phyloP scores from a whole-genome alignment of 2,329 filamentous ascomycete species.

The Knoxdaviesia capensis region DNA sequence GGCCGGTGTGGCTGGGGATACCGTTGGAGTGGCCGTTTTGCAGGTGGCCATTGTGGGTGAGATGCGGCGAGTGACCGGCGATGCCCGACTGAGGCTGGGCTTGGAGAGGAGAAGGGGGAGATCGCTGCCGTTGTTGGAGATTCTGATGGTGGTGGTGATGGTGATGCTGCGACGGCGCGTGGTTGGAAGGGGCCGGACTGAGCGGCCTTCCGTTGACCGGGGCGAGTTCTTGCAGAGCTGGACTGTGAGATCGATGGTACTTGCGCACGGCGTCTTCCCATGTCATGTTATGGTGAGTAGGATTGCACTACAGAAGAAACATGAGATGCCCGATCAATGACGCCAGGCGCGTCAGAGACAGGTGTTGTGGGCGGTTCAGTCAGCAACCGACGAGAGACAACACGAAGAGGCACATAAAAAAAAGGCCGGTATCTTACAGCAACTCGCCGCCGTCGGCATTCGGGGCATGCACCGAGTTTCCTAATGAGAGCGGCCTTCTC shows the following conservation, averaged over 20 bases:
- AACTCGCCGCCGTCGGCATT: constrained; percentile 35
- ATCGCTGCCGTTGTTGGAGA: no score
- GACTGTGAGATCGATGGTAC: constrained; percentile 30
- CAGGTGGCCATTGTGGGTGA: no score
- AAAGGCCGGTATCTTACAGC: constrained; percentile 24
- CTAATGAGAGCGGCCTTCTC: constrained; percentile 38
- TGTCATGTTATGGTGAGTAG: constrained; percentile 38
- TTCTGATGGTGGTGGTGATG: no score
- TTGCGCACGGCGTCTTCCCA: constrained; percentile 38
- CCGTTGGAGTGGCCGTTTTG: no score
- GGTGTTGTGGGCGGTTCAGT: constrained; percentile 1
- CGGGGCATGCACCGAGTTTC: constrained; percentile 35
- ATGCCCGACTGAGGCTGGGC: no score
- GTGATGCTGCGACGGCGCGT: background rate
- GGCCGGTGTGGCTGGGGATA: no score
- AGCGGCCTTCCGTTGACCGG: constrained; percentile 20
- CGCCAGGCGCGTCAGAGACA: no score
- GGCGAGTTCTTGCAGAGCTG: constrained; percentile 27
- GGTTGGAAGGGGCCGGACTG: constrained; percentile 21
- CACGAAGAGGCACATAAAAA: background rate
- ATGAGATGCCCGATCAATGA: background rate
- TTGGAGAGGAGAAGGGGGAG: no score
- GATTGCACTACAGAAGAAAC: constrained; percentile 26
- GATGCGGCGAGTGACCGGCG: no score
- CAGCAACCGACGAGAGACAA: background rate